Percentiles rank a stretch among this genome's conserved stretches.
Evolutionary conservation across 1,139 yeast species (phyloP).

Genomic region (Protomyces macrosporus): DNA sequence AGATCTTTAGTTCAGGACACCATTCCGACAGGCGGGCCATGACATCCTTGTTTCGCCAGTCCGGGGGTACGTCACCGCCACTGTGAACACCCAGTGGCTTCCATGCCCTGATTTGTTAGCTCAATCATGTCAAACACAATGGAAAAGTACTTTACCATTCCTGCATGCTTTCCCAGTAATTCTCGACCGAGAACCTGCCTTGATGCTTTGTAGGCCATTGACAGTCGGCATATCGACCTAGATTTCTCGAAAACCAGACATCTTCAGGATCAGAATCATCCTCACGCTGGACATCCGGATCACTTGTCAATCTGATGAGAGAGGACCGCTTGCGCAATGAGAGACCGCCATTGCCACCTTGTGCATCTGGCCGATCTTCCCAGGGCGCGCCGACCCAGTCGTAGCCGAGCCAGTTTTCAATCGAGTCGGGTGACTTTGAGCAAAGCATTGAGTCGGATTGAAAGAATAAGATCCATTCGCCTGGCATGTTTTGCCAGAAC

Average conservation of each 20-base stretch:
- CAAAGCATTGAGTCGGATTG: slow-evolving; percentile 21
- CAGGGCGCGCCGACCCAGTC: slow-evolving; percentile 25
- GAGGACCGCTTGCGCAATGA: slow-evolving; percentile 13
- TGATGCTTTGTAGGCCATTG: slow-evolving; percentile 21
- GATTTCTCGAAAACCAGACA: slow-evolving; percentile 18
- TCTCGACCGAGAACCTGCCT: slow-evolving; percentile 21
- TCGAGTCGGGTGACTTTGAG: slow-evolving; percentile 17
- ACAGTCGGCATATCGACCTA: slow-evolving; percentile 5
- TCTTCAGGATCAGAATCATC: slow-evolving; percentile 14
- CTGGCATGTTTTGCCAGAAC: slow-evolving; percentile 10
- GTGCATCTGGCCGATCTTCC: slow-evolving; percentile 20
- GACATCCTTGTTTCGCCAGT: slow-evolving; percentile 17
- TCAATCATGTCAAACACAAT: background rate
- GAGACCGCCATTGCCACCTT: slow-evolving; percentile 19
- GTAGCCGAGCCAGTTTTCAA: slow-evolving; percentile 20
- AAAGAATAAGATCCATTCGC: slow-evolving; percentile 17
- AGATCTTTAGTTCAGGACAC: slow-evolving; percentile 21
- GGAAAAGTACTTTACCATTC: background rate
- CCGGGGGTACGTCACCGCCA: slow-evolving; percentile 9
- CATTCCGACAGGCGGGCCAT: slow-evolving; percentile 18
- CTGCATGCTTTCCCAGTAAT: slow-evolving; percentile 13
- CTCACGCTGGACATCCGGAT: slow-evolving; percentile 16
- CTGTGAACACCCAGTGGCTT: slow-evolving; percentile 16
- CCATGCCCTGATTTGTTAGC: slow-evolving; percentile 4
- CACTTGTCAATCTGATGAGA: slow-evolving; percentile 13